Evolutionary conservation across 768 basidiomycete genomes (phyloP), one percentile per base, ranked within the genome.

Genomic region (Agrocybe pediades): DNA sequence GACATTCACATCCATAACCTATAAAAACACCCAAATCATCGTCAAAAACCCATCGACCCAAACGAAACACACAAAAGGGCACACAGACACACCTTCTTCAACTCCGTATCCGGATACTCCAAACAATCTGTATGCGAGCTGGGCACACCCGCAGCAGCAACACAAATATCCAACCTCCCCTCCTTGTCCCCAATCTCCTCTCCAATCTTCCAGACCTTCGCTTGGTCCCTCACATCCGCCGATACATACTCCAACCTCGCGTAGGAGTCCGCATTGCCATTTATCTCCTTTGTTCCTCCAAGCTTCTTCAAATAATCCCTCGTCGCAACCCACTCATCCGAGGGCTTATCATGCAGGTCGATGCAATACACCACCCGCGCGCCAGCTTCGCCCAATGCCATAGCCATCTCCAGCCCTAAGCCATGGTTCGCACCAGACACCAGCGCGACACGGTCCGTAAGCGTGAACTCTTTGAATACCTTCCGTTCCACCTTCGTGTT

Each of bases 111-210:
- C 3, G 79, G 69, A 60, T 82, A 84, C 41, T 82, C 78, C 61
- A 85, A 59, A 53, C 84, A 83, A 24, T 76, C 75, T 21, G 57
- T 73, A 41, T 76, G 11, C 8, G 41, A 57, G 30, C 67, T 72
- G 55, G 82, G 58, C 43, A 87, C 78, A 9, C 85, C 86, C 30
- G 86, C 86, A 7, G 82, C 82, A 2, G 85, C 85, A 41, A 86
- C 64, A 56, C 82, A 84, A 27, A 82, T 69, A 61, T 87, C 85
- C 59, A 88, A 68, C 46, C 83, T 69, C 2, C 78, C 77, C 51
- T 86, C 85, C 61, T 72, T 74, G 45, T 77, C 67, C 0, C 73
- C 83, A 40, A 88, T 81, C 55, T 73, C 69, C 60, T 81, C 73
- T 41, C 73, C 71, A 42, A 64, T 65, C 64, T 74, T 77, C 81